Evolutionary conservation across 441 rosid species (phyloP), one percentile per base, ranked within the genome.

Genomic region (Adansonia madagascariensis): DNA sequence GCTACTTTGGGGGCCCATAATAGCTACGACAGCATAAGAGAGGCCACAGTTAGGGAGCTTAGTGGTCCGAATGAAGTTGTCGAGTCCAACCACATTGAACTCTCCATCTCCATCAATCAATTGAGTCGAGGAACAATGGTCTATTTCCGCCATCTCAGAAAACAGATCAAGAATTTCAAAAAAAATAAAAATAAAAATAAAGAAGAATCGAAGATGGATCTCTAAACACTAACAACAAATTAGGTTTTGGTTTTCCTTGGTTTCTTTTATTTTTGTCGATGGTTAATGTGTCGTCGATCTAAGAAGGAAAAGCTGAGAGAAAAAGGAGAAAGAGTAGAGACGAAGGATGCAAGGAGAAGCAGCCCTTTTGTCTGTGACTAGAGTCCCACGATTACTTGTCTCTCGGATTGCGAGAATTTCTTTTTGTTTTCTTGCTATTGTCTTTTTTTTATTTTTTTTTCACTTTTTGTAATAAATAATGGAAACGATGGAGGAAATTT

Each of bases 1-100:
- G 70, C 99, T 94, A 78, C 98, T 95, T 49, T 95, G 98, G 12
- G 99, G 98, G 71, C 99, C 98, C 97, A 95, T 92, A 90, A 95
- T 87, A 12, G 98, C 94, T 56, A 93, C 98, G 27, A 95, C 95
- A 0, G 97, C 93, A 44, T 95, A 95, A 41, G 99, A 95, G 74
- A 93, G 95, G 41, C 99, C 98, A 27, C 94, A 87, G 49, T 88
- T 80, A 71, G 80, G 77, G 20, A 93, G 88, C 70, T 85, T 87
- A 10, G 92, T 86, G 53, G 84, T 80, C 63, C 71, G 83, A 61
- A 89, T 82, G 83, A 95, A 92, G 80, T 64, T 77, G 35, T 89
- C 91, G 73, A 95, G 91, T 39, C 95, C 98, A 49, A 50, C 82
- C 15, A 78, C 91, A 74, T 92, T 91, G 86, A 95, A 95, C 4